Percentiles rank a stretch among this genome's conserved stretches.
phyloP scores from a whole-genome alignment of 1,284 basidiomycete species.

The Fistulina hepatica region DNA sequence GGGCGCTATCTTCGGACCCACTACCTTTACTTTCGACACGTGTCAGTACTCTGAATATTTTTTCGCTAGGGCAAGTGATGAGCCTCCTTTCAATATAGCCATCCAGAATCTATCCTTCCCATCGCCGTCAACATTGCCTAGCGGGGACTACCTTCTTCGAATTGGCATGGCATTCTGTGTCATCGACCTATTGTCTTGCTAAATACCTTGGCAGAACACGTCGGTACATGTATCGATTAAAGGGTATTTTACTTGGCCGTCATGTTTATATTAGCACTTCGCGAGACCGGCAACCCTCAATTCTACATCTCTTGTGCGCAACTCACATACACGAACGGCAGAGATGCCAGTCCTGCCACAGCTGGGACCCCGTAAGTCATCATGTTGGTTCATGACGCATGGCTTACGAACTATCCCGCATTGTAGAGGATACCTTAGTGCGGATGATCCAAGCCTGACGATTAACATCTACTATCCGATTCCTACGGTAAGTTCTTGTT shows the following conservation, averaged over 20 bases:
- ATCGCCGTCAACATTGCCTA: slow-evolving; percentile 31
- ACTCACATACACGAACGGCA: slow-evolving; percentile 27
- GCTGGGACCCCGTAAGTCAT: slow-evolving; percentile 25
- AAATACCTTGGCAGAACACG: slow-evolving; percentile 17
- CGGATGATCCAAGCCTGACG: slow-evolving; percentile 21
- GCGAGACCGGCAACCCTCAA: slow-evolving; percentile 14
- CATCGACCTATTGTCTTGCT: neutral
- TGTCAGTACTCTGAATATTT: slow-evolving; percentile 17
- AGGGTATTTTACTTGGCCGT: slow-evolving; percentile 26
- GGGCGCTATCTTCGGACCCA: neutral
- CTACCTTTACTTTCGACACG: neutral
- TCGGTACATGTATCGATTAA: slow-evolving; percentile 40
- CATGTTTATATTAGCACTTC: slow-evolving; percentile 23
- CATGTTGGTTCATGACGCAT: slow-evolving; percentile 14
- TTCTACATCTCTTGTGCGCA: slow-evolving; percentile 27
- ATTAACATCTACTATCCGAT: slow-evolving; percentile 25
- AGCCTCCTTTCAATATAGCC: slow-evolving; percentile 15
- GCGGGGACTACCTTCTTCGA: slow-evolving; percentile 28
- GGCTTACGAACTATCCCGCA: neutral
- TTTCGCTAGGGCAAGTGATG: neutral
- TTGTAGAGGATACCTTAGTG: neutral
- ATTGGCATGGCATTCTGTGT: too few species aligned
- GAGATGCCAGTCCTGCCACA: slow-evolving; percentile 25
- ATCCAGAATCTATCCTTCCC: slow-evolving; percentile 30
- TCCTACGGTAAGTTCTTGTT: slow-evolving; percentile 10